Evolutionary conservation across 495 filamentous ascomycete species (phyloP).

Genomic region (Podospora anserina): DNA sequence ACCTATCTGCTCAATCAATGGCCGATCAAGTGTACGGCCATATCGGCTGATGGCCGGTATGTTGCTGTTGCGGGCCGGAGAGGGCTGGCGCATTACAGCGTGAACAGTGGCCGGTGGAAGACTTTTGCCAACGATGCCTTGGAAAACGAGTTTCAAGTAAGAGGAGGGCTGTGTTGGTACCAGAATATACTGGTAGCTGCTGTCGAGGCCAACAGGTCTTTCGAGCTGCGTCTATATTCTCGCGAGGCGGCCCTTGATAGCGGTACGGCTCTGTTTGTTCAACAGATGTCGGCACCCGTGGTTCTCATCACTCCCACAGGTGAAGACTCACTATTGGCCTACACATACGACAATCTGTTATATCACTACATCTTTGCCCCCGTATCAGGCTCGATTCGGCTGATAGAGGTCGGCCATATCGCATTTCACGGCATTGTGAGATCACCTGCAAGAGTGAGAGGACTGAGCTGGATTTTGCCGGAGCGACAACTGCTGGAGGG

Average conservation of each 20-base stretch:
- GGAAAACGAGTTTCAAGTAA: constrained; percentile 86
- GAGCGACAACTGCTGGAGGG: constrained; percentile 87
- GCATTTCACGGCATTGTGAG: constrained; percentile 94
- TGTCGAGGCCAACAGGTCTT: constrained; percentile 78
- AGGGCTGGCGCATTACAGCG: constrained; percentile 92
- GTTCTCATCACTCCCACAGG: constrained; percentile 84
- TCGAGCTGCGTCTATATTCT: constrained; percentile 89
- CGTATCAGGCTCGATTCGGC: constrained; percentile 61
- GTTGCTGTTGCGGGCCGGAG: constrained; percentile 89
- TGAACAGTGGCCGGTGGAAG: constrained; percentile 93
- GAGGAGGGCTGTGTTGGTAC: constrained; percentile 98
- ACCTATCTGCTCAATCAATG: constrained; percentile 85
- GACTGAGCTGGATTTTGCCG: constrained; percentile 93
- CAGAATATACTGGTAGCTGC: constrained; percentile 93
- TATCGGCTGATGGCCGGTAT: constrained; percentile 90
- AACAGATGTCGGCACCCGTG: constrained; percentile 76
- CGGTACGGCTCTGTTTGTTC: constrained; percentile 64
- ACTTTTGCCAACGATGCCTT: constrained; percentile 76
- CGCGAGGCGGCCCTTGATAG: constrained; percentile 78
- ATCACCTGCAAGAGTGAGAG: constrained; percentile 85
- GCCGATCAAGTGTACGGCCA: constrained; percentile 81
- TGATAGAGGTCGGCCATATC: constrained; percentile 92
- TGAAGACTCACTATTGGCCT: constrained; percentile 91
- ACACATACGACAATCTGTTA: constrained; percentile 93
- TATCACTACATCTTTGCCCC: constrained; percentile 88